Evolutionary conservation across 495 filamentous ascomycete genomes (phyloP).

Genomic region (Talaromyces proteolyticus): DNA sequence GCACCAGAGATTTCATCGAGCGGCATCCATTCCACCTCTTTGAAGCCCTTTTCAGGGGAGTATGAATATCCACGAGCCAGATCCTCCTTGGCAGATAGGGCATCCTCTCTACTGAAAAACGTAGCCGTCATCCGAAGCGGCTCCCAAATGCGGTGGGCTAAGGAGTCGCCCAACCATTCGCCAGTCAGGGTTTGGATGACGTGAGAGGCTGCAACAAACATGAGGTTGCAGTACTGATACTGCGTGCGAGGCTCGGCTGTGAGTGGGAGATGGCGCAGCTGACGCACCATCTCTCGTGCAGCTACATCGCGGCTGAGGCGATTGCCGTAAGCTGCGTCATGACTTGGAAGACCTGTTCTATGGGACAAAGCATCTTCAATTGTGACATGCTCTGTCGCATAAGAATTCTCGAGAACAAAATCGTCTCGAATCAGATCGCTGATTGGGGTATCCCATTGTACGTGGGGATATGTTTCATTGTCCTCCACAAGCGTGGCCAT

Average conservation of each 20-base stretch:
- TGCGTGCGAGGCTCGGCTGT: conserved; percentile 29
- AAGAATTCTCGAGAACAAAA: conserved; percentile 39
- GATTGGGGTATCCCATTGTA: conserved; percentile 45
- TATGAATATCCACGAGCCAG: conserved; percentile 4
- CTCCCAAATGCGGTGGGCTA: conserved; percentile 34
- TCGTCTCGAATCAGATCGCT: conserved; percentile 37
- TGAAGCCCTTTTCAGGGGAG: conserved; percentile 7
- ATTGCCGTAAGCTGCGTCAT: conserved; percentile 21
- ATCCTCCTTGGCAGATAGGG: conserved; percentile 5
- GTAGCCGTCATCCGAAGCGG: conserved; percentile 42
- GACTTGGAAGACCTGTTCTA: conserved; percentile 41
- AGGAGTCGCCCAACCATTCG: conserved; percentile 26
- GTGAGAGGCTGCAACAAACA: conserved; percentile 40
- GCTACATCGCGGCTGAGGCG: conserved; percentile 5
- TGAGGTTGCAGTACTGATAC: conserved; percentile 48
- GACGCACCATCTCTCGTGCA: conserved; percentile 21
- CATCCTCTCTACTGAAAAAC: conserved; percentile 27
- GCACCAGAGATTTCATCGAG: conserved; percentile 31
- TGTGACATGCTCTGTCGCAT: conserved; percentile 35
- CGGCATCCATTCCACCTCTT: conserved; percentile 13
- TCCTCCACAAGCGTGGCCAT: conserved; percentile 37
- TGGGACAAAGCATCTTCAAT: conserved; percentile 48
- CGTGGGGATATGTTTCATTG: conserved; percentile 10
- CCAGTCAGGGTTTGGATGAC: conserved; percentile 27
- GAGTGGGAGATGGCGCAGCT: conserved; percentile 35